These are phyloP conservation scores for Xerophyta viscosa DNA, from an alignment of 106 monocot species.

Conservation along the genomic window DNA sequence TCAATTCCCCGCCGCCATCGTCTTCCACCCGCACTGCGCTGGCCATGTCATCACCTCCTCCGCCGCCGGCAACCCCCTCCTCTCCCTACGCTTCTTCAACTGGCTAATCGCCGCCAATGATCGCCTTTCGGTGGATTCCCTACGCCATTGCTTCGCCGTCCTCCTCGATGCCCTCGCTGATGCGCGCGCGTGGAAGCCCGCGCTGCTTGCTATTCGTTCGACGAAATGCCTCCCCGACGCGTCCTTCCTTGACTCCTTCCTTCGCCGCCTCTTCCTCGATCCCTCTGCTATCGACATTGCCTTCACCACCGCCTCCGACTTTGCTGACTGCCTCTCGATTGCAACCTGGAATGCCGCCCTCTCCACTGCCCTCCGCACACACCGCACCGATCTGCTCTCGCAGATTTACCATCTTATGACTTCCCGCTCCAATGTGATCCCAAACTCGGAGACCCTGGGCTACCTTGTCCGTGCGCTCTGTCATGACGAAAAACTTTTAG, in stretches of 20 bases:
- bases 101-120: slow-evolving; percentile 13
- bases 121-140: not conserved
- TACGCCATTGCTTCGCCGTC: slow-evolving; percentile 2
- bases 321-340: slow-evolving; percentile 11
- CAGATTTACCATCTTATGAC: slow-evolving; percentile 26
- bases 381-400: slow-evolving; percentile 32
- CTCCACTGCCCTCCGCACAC: slow-evolving; percentile 17
- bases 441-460: slow-evolving; percentile 20
- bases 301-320: slow-evolving; percentile 1
- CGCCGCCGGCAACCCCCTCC: slow-evolving; percentile 16
- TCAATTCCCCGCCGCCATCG: slow-evolving; percentile 16
- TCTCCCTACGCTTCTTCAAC: slow-evolving; percentile 31
- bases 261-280: slow-evolving; percentile 2
- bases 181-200: slow-evolving; percentile 11
- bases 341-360: slow-evolving; percentile 25
- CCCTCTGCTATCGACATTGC: not conserved
- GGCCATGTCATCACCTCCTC: slow-evolving; percentile 17
- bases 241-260: slow-evolving; percentile 4
- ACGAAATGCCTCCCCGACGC: slow-evolving; percentile 8
- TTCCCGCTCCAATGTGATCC: slow-evolving; percentile 2
- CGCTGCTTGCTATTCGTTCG: slow-evolving; percentile 18
- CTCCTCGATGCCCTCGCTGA: slow-evolving; percentile 9
- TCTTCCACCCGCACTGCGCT: slow-evolving; percentile 24
- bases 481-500: slow-evolving; percentile 8
- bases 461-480: slow-evolving; percentile 34